Evolutionary conservation across 805 yeast species (phyloP), one percentile per base, ranked within the genome.

Genomic region (Metschnikowia vanudenii): DNA sequence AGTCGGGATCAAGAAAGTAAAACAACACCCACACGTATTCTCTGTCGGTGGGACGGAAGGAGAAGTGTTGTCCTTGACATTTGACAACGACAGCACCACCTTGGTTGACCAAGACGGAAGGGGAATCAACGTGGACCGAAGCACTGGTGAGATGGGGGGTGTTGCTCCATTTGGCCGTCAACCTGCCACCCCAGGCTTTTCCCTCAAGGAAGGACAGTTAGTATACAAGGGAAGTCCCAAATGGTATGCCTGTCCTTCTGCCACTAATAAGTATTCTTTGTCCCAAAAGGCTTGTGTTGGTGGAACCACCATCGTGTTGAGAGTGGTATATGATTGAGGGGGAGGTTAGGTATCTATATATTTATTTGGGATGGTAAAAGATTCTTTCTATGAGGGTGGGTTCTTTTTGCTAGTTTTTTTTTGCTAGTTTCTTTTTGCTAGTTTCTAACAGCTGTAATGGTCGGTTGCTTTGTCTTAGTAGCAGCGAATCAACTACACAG

Each of bases 221-320:
- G 53, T 54, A 3, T 70, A 64, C 31, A 69, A 67, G 38, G 52
- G 61, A 20, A 22, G 8, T 8, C 52, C 59, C 24, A 65, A 56
- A 34, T 76, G 74, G 64, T 58, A 61, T 29, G 76, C 76, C 32
- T 67, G 73, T 46, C 70, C 73, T 29, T 52, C 64, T 30, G 64
- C 61, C 24, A 4, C 24, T 22, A 53, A 60, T 55, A 59, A 62
- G 31, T 47, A 18, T 17, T 37, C 47, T 4, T 63, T 65, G 52
- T 51, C 65, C 35, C 55, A 56, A 41, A 22, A 22, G 24, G 24
- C 4, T 4, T 64, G 69, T 43, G 42, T 42, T 17, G 68, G 67
- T 11, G 71, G 67, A 14, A 61, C 59, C 28, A 58, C 55, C 28
- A 59, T 66, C 46, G 59, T 50, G 8, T 22, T 22, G 24, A 22